A percentile compares a stretch with the other conserved stretches of the same genome.
These are phyloP conservation scores for Solanum verrucosum DNA, from an alignment of 257 asterid genomes.

Conservation along the genomic window DNA sequence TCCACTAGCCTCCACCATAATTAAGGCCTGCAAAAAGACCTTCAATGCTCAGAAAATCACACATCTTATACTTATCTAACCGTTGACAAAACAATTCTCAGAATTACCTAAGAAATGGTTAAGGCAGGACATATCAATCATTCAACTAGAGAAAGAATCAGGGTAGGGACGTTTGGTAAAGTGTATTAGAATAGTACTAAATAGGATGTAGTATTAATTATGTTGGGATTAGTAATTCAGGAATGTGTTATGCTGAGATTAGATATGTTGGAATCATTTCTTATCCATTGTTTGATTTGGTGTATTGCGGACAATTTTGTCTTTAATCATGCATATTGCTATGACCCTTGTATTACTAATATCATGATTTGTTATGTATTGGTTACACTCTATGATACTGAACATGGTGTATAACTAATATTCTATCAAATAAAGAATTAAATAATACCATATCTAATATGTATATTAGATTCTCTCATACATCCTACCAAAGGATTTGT, in stretches of 20 bases:
- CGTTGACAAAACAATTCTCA: not conserved
- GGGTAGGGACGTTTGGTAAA: not conserved
- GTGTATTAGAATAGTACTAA: not conserved
- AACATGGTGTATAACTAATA: not conserved
- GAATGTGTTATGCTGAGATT: no score
- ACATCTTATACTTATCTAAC: not conserved
- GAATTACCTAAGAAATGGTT: not conserved
- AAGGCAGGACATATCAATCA: not conserved
- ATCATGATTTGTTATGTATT: not conserved
- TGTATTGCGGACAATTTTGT: not conserved
- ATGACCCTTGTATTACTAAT: not conserved
- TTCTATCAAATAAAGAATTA: not conserved
- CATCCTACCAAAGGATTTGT: not conserved
- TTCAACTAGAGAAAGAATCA: not conserved
- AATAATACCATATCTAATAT: no score
- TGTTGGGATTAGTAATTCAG: not conserved
- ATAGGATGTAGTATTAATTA: not conserved
- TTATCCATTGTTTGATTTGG: fast-evolving
- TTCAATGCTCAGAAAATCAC: not conserved
- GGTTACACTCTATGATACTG: not conserved
- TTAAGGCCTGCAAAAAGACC: not conserved
- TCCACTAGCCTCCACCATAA: not conserved
- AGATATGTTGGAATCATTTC: not conserved
- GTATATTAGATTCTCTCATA: no score
- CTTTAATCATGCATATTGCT: no score